A percentile compares a stretch with the other conserved stretches of the same genome.
Conservation (phyloP, 2,329 filamentous ascomycete genomes). For the Fusarium sp. region DNA sequence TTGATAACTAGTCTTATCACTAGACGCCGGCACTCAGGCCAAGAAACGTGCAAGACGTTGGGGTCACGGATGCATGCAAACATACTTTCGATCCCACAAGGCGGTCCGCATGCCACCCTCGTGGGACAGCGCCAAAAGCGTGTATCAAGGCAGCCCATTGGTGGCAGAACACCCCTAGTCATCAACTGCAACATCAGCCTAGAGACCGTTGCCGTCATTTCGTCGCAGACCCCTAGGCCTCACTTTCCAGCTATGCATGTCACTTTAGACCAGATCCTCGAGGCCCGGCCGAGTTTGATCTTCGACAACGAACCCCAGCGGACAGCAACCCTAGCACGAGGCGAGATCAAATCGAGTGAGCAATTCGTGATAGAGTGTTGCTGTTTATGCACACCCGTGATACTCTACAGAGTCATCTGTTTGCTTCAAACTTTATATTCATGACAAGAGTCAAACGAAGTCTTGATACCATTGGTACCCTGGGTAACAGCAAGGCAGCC, state of each 20-base stretch:
- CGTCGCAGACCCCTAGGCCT: background rate
- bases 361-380: background rate
- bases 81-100: constrained; percentile 24
- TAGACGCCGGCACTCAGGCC: constrained; percentile 2
- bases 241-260: constrained; percentile 29
- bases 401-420: background rate
- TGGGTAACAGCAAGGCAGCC: background rate
- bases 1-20: background rate
- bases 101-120: constrained; percentile 12
- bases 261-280: constrained; percentile 14
- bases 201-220: constrained; percentile 26
- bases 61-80: constrained; percentile 24
- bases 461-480: background rate
- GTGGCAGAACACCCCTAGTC: constrained; percentile 1
- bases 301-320: background rate
- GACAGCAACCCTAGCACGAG: background rate
- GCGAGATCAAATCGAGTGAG: background rate
- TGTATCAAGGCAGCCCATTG: background rate
- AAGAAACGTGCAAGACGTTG: constrained; percentile 14
- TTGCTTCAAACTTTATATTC: background rate
- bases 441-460: background rate
- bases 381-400: background rate
- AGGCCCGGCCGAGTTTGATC: constrained; percentile 1
- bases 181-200: background rate
- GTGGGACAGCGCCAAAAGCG: constrained; percentile 1